Conservation (phyloP, 169 alveolate species). For the Besnoitia besnoiti region DNA sequence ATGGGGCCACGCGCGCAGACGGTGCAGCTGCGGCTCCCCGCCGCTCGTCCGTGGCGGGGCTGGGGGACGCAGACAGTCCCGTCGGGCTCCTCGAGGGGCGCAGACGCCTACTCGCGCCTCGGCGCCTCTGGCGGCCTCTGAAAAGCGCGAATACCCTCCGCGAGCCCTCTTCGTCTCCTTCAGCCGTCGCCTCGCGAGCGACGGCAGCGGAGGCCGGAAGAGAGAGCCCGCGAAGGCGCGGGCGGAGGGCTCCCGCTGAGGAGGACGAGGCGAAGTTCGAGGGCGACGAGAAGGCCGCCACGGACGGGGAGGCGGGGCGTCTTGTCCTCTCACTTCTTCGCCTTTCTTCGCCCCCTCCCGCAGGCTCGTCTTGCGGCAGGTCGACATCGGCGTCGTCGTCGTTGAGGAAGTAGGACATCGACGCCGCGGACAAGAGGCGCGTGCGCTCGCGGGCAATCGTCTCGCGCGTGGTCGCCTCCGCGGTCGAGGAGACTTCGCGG, state of each 20-base stretch:
- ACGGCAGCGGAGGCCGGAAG: too few relatives aligned
- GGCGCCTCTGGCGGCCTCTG: background rate
- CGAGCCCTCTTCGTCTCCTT: background rate
- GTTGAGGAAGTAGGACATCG: background rate
- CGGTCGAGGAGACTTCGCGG: background rate
- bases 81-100: background rate
- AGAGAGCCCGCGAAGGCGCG: background rate
- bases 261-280: background rate
- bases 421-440: background rate
- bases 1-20: background rate
- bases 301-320: background rate
- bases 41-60: background rate
- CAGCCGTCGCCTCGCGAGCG: background rate
- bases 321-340: background rate
- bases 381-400: background rate
- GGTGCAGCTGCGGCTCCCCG: background rate
- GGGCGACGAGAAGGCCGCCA: background rate
- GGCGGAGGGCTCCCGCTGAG: background rate
- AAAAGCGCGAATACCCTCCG: background rate
- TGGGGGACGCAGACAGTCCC: background rate
- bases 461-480: background rate
- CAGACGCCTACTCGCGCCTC: background rate
- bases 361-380: background rate
- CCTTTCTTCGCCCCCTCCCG: background rate
- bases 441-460: conserved; percentile 7